Conservation (phyloP, 331 rosid genomes). For the Phaseolus coccineus region DNA sequence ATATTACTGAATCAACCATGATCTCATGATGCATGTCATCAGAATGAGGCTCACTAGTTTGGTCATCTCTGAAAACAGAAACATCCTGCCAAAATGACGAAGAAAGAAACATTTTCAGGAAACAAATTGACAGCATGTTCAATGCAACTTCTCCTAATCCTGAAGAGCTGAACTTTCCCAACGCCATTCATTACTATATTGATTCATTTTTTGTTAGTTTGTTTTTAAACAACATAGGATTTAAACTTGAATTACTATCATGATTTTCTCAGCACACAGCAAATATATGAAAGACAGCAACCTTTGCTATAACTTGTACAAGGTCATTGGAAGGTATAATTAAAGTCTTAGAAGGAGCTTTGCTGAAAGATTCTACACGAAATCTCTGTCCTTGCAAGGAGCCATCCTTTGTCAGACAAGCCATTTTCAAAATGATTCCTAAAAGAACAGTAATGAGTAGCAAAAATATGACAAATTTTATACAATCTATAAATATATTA, state of each 20-base stretch:
- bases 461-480: conserved; percentile 27
- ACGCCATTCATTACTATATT: conserved; percentile 20
- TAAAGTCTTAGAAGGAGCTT: conserved; percentile 74
- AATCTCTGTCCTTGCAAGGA: conserved; percentile 71
- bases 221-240: background rate
- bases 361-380: conserved; percentile 62
- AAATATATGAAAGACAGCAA: conserved; percentile 52
- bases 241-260: conserved; percentile 21
- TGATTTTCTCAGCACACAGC: conserved; percentile 19
- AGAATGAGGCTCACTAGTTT: conserved; percentile 57
- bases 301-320: conserved; percentile 96
- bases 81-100: conserved; percentile 68
- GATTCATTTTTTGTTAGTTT: background rate
- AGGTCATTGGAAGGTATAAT: conserved; percentile 79
- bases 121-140: conserved; percentile 32
- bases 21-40: conserved; percentile 69
- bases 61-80: conserved; percentile 67
- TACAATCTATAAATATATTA: conserved; percentile 22
- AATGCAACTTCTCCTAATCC: conserved; percentile 28
- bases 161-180: conserved; percentile 22
- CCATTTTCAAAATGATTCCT: conserved; percentile 89
- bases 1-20: conserved; percentile 84
- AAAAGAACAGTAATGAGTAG: conserved; percentile 45
- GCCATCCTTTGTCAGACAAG: conserved; percentile 80
- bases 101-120: conserved; percentile 20